Evolutionary conservation across 1,284 basidiomycete species (phyloP), one percentile per base, ranked within the genome.

Genomic region (Microstroma glucosiphilum): DNA sequence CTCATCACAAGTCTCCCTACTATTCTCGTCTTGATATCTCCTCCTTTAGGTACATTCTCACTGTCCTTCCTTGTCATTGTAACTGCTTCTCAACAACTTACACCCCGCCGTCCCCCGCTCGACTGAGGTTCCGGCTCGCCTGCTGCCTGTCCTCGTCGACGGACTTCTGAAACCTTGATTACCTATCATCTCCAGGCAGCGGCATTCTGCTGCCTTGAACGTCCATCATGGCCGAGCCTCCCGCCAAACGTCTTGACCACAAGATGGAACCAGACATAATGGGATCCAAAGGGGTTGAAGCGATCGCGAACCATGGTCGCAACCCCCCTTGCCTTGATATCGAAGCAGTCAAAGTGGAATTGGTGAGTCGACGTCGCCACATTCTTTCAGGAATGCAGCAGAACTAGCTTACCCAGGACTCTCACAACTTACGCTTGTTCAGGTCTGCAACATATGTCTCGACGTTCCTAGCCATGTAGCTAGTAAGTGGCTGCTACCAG

Each of bases 371-470:
- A 48, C 3, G 46, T n/a, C n/a, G n/a, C n/a, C 46, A 48, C 11
- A 48, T 48, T 3, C n/a, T 48, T 48, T 3, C 4, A n/a, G n/a
- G 46, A n/a, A n/a, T 48, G 17, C n/a, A n/a, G n/a, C 46, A 48
- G n/a, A 48, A 9, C 30, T 37, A n/a, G n/a, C n/a, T n/a, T n/a
- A n/a, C n/a, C n/a, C n/a, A n/a, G n/a, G n/a, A n/a, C n/a, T n/a
- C n/a, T n/a, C n/a, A n/a, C n/a, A n/a, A n/a, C n/a, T n/a, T n/a
- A n/a, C n/a, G n/a, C n/a, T n/a, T n/a, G n/a, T n/a, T n/a, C 12
- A 48, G 46, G 26, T 26, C 51, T 54, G 51, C 51, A 54, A 54
- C 19, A 54, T 54, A 4, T 54, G 51, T 13, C 51, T 54, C 19
- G 51, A 54, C 6, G 21, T 54, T 25, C 21, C 51, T 21, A 54